Conservation (phyloP, 2,329 filamentous ascomycete species). For the Cyphellophora europaea region DNA sequence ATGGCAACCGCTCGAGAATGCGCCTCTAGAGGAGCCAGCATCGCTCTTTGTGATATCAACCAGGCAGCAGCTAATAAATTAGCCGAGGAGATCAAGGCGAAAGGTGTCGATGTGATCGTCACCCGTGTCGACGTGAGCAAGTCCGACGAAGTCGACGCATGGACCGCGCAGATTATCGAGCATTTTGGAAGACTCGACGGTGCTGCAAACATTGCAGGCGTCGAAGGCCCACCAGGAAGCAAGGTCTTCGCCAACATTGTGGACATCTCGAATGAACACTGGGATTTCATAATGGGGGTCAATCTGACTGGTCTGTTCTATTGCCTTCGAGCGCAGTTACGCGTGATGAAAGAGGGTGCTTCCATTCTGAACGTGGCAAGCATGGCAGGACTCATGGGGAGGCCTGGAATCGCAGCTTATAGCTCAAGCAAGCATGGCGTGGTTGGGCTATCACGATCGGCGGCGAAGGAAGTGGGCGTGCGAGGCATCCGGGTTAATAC, state of each 20-base stretch:
- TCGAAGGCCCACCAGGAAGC: constrained; percentile 7
- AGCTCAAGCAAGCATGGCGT: constrained; percentile 34
- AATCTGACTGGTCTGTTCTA: constrained; percentile 42
- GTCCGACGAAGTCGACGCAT: constrained; percentile 7
- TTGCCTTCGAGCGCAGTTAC: constrained; percentile 42
- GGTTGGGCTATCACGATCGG: constrained; percentile 33
- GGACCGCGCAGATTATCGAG: constrained; percentile 13
- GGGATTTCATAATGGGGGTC: constrained; percentile 33
- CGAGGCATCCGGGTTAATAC: constrained; percentile 28
- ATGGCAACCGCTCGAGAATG: constrained; percentile 38
- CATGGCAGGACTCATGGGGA: constrained; percentile 26
- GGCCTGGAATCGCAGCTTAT: constrained; percentile 32
- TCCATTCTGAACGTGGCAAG: constrained; percentile 35
- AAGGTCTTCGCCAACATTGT: constrained; percentile 15
- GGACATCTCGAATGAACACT: constrained; percentile 29
- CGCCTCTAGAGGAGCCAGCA: constrained; percentile 31
- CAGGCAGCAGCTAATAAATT: constrained; percentile 22
- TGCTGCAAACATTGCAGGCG: constrained; percentile 16
- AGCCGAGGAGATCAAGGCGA: constrained; percentile 5
- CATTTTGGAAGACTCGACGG: constrained; percentile 15
- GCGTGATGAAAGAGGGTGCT: constrained; percentile 25
- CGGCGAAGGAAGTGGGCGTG: constrained; percentile 24
- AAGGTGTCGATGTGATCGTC: constrained; percentile 7
- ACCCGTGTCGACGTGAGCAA: constrained; percentile 10
- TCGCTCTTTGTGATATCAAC: constrained; percentile 42